Evolutionary conservation across 2,329 filamentous ascomycete genomes (phyloP), one percentile per base, ranked within the genome.

Genomic region (Aspergillus oerlinghausenensis): DNA sequence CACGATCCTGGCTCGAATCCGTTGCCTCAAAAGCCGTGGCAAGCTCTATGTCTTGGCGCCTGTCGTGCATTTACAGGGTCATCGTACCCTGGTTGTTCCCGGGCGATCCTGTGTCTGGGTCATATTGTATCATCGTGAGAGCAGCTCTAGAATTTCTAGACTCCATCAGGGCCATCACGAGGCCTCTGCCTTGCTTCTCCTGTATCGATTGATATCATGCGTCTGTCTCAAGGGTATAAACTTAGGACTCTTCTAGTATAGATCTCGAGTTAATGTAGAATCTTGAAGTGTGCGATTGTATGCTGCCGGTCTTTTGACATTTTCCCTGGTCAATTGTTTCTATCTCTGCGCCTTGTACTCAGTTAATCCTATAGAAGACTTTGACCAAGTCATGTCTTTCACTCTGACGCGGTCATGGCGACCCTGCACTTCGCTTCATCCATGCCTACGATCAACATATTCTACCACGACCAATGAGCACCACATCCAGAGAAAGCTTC

Each of bases 401-500:
- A 45, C 57, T 38, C 10, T 65, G 43, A 56, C 57, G 21, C 61
- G 60, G 28, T 59, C 60, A 50, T 57, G 51, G 14, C 28, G 19
- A 17, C 53, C 55, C 21, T 57, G 49, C 23, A 28, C 53, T 7
- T 50, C 49, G 14, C 25, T 59, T 10, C 55, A 58, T 19, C 51
- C 52, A 19, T 49, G 58, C 48, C 53, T 60, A 17, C 56, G 54
- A 38, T 45, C 57, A 23, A 48, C 63, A 25, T 68, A 64, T 47
- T 69, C 66, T 8, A 67, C 55, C 26, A 60, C 57, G 14, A 51
- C 67, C 43, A 58, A 45, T 21, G 59, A 58, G 5, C 64, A 72
- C 35, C 66, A 72, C 62, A 71, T 73, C 29, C 71, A 73, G 51
- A 65, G 69, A 32, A 52, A 69, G 9, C 69, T 70, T 1, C 56